Base-by-base conservation (phyloP, 345 rosid species). In the Psidium guajava region DNA sequence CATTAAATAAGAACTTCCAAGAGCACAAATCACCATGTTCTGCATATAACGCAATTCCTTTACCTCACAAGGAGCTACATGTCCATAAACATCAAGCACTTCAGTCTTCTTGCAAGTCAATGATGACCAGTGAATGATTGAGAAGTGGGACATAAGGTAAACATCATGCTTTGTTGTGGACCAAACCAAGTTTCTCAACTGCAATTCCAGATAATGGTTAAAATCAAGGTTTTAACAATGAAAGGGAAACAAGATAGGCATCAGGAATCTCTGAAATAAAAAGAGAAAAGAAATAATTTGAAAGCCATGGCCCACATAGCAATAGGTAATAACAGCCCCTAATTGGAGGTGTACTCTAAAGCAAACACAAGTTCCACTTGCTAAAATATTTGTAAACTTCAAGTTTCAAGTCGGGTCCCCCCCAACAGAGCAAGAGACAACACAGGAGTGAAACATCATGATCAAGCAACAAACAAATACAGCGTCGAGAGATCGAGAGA, bases 161-260 rank as follows among this genome's bases (percentile, higher is more conserved):
- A 92, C 93, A 87, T 92, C 93, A 83, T 92, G 93, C 87, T 92
- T 92, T 54, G 94, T 82, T 47, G 94, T 91, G 22, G 94, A 86
- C 94, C 94, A 92, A 56, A 92, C 92, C 91, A 92, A 88, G 84
- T 92, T 92, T 83, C 94, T 88, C 89, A 92, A 87, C 94, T 91
- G 88, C 88, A 88, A 80, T 69, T 13, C 58, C 40, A 85, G 51
- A 24, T 8, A 40, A 81, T 27, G 54, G 54, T 10, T 54, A 6
- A n/a, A 86, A 5, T 40, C 44, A 54, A 52, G 57, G 40, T 69
- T 32, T 36, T 32, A 73, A 20, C 32, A 42, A 44, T 7, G 24
- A 49, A 69, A 49, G 36, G 22, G 11, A 13, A 14, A 55, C 40
- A 59, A 36, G 75, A 58, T 27, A 81, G 16, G 55, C 25, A 53